phyloP scores from a whole-genome alignment of 495 filamentous ascomycete species.

The Penicillium crystallinum region DNA sequence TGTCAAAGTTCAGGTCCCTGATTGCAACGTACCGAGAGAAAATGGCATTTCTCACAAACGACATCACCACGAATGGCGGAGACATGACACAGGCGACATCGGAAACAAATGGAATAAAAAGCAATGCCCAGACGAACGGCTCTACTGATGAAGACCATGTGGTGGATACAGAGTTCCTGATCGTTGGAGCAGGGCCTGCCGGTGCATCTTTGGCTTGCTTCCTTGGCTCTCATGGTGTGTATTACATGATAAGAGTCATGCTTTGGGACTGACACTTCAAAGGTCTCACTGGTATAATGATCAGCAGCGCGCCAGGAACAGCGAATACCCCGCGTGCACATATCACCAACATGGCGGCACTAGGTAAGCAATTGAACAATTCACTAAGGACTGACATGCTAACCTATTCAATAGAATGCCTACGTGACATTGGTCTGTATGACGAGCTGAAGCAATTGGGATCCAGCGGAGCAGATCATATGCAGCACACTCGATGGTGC shows the following conservation, averaged over 20 bases:
- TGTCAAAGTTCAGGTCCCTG: no score
- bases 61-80: no score
- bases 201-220: slow-evolving; percentile 53
- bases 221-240: slow-evolving; percentile 45
- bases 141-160: not conserved
- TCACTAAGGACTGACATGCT: no score
- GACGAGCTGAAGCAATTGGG: slow-evolving; percentile 35
- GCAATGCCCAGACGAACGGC: no score
- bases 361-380: no score
- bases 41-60: no score
- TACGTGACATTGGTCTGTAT: slow-evolving; percentile 53
- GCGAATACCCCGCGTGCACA: slow-evolving; percentile 52
- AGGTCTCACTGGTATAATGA: slow-evolving; percentile 46
- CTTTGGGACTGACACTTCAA: not conserved
- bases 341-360: slow-evolving; percentile 49
- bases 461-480: slow-evolving; percentile 16
- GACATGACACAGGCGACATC: no score
- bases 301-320: slow-evolving; percentile 40
- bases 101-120: no score
- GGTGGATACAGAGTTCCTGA: slow-evolving; percentile 22
- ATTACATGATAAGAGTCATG: not conserved
- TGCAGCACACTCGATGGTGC: slow-evolving; percentile 50
- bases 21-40: no score
- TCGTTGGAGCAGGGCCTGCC: slow-evolving; percentile 53
- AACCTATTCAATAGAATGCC: slow-evolving; percentile 35